Conservation (phyloP, 208 protist genomes). For the Willaertia magna region DNA sequence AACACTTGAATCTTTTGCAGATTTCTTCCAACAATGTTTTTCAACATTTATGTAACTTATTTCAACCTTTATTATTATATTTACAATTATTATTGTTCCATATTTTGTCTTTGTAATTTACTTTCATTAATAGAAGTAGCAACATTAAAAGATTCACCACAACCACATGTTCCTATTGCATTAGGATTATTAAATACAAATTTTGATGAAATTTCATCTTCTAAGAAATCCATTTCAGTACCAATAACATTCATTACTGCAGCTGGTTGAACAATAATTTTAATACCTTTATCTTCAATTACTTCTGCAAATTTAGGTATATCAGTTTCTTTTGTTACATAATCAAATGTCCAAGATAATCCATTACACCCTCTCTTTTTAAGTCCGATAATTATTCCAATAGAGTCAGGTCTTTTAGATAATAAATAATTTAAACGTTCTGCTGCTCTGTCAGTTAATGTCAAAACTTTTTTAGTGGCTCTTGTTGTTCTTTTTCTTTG, state of each 20-base stretch:
- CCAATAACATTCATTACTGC: constrained; percentile 90
- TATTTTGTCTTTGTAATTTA: neutral
- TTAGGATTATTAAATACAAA: constrained; percentile 94
- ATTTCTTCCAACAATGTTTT: neutral
- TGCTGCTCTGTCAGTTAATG: constrained; percentile 21
- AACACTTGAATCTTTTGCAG: neutral
- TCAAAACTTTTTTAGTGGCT: neutral
- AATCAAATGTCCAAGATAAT: constrained; percentile 88
- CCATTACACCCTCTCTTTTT: constrained; percentile 83
- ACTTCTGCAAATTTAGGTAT: neutral
- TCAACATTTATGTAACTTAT: neutral
- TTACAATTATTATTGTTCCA: neutral
- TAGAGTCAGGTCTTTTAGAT: neutral
- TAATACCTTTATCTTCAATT: constrained; percentile 49
- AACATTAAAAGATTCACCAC: constrained; percentile 83
- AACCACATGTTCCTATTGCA: constrained; percentile 83
- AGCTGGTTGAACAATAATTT: constrained; percentile 73
- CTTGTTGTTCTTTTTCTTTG: neutral
- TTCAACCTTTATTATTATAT: no score
- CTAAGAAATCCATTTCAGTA: constrained; percentile 88
- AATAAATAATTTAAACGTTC: constrained; percentile 14
- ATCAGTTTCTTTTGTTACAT: constrained; percentile 33
- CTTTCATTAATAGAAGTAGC: neutral
- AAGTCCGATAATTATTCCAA: constrained; percentile 77
- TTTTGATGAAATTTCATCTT: constrained; percentile 76